A percentile compares a stretch with the other conserved stretches of the same genome.
Conservation (phyloP, 108 stramenopile species). For the Cyclostephanos tholiformis region DNA sequence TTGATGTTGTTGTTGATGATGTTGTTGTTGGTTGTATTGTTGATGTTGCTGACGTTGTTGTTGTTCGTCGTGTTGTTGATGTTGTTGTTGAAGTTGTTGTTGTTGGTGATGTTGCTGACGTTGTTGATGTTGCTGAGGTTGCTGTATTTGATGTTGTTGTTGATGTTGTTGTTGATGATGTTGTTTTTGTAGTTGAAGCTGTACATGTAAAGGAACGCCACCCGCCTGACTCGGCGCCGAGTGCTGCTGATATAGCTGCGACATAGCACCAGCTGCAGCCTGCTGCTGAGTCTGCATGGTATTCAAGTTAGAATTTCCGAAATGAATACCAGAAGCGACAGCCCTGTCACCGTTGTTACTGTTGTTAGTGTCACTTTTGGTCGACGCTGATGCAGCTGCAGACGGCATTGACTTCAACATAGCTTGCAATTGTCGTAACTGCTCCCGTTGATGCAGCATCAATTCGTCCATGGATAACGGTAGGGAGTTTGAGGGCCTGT, state of each 20-base stretch:
- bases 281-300: not conserved
- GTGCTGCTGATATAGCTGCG: not conserved
- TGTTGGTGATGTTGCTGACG: slow-evolving; percentile 2
- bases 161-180: slow-evolving; percentile 18
- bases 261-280: not conserved
- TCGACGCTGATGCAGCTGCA: not conserved
- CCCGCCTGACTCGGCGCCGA: not conserved
- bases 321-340: slow-evolving; percentile 1
- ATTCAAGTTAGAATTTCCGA: not conserved
- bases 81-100: not conserved
- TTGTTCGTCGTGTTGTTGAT: slow-evolving; percentile 14
- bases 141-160: slow-evolving; percentile 17
- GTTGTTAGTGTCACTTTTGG: not conserved
- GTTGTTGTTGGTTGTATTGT: slow-evolving; percentile 9
- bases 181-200: slow-evolving; percentile 16
- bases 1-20: slow-evolving; percentile 14
- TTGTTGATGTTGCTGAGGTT: slow-evolving; percentile 7
- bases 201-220: not conserved
- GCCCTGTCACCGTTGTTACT: not conserved
- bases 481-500: not conserved
- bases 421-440: slow-evolving; percentile 31
- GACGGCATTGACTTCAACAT: slow-evolving; percentile 19
- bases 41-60: slow-evolving; percentile 16
- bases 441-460: slow-evolving; percentile 35
- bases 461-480: slow-evolving; percentile 27